Conservation (phyloP, 2,329 filamentous ascomycete species). For the Shiraia sp. region DNA sequence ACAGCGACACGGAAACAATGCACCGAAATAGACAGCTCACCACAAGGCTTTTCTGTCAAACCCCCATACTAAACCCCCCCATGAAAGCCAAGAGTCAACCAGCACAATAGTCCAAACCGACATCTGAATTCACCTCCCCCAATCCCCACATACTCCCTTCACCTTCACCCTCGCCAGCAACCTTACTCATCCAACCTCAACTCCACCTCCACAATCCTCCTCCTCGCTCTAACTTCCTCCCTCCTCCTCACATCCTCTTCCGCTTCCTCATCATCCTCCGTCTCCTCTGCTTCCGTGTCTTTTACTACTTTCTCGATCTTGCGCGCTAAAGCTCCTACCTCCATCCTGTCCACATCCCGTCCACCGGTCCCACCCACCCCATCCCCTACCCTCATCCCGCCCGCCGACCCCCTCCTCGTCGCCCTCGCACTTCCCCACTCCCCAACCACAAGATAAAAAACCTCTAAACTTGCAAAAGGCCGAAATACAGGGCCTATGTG, state of each 20-base stretch:
- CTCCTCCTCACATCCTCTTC: constrained; percentile 2
- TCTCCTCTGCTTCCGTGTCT: constrained; percentile 13
- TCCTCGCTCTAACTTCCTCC: neutral
- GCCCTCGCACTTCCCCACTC: constrained; percentile 6
- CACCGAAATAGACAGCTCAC: no score
- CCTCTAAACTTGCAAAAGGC: constrained; percentile 5
- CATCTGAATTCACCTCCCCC: no score
- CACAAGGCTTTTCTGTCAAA: no score
- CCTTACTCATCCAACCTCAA: constrained; percentile 6
- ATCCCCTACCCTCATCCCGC: neutral
- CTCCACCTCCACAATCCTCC: constrained; percentile 13
- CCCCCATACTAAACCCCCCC: no score
- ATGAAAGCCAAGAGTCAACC: no score
- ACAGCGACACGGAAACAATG: no score
- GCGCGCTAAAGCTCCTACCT: constrained; percentile 8
- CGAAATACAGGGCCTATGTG: constrained; percentile 7
- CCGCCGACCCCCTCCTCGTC: neutral
- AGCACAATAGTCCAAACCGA: no score
- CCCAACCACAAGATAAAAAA: constrained; percentile 14
- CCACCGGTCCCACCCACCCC: constrained; percentile 1
- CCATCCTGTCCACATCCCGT: constrained; percentile 14
- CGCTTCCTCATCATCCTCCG: constrained; percentile 13
- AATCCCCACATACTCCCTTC: no score
- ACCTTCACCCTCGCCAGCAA: no score
- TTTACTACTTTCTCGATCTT: neutral